Conservation (phyloP, 73 alveolate genomes). For the Blepharisma japonicum region DNA sequence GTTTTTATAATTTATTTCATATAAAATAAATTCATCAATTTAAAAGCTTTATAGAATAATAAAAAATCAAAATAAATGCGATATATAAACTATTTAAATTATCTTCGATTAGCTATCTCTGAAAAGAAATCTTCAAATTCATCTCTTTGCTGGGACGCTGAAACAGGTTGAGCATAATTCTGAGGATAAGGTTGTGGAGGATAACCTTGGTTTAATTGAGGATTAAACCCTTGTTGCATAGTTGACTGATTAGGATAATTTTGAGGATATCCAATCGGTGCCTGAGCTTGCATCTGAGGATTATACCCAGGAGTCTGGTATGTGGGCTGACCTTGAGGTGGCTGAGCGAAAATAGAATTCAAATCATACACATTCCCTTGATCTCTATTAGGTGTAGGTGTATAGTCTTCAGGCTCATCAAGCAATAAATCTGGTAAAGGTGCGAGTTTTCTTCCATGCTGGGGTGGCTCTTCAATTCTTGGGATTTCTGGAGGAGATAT, state of each 20-base stretch:
- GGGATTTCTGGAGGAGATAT: conserved; percentile 8
- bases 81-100: neutral
- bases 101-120: neutral
- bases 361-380: neutral
- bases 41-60: too few relatives aligned
- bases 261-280: neutral
- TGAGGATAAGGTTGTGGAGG: neutral
- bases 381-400: neutral
- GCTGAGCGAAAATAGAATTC: neutral
- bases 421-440: neutral
- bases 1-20: too few relatives aligned
- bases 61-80: too few relatives aligned
- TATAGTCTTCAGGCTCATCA: conserved; percentile 5
- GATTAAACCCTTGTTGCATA: neutral
- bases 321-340: neutral
- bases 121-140: conserved; percentile 8
- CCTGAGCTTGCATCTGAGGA: neutral
- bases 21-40: too few relatives aligned
- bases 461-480: neutral
- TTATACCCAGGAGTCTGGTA: neutral
- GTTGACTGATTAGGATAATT: neutral
- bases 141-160: neutral
- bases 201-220: neutral
- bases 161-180: neutral
- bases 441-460: conserved; percentile 11